A percentile compares a stretch with the other conserved stretches of the same genome.
phyloP scores from a whole-genome alignment of 495 filamentous ascomycete species.

The Friedmanniomyces simplex region DNA sequence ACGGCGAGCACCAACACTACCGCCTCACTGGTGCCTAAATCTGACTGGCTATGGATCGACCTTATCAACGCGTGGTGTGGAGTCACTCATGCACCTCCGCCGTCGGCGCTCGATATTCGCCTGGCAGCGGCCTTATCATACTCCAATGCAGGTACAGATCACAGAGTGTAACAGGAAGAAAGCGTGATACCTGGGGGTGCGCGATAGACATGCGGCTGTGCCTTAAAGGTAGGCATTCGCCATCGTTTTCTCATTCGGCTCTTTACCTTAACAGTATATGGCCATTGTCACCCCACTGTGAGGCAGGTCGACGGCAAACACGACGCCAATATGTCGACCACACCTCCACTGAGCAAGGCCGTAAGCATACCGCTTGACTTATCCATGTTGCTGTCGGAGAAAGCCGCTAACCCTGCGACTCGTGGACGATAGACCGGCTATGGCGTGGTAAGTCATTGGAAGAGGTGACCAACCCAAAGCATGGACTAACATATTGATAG shows the following conservation, averaged over 20 bases:
- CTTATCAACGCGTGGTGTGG: neutral
- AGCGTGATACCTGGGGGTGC: neutral
- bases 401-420: no score
- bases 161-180: neutral
- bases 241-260: neutral
- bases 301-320: neutral
- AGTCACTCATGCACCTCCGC: neutral
- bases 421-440: slow-evolving; percentile 18
- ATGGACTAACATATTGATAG: no score
- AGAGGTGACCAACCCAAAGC: no score
- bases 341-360: slow-evolving; percentile 16
- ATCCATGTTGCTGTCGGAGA: neutral
- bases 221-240: neutral
- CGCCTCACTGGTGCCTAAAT: neutral
- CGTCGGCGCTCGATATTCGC: neutral
- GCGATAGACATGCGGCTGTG: neutral
- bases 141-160: neutral
- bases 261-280: no score
- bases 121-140: neutral
- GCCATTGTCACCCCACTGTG: no score
- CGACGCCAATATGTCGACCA: slow-evolving; percentile 5
- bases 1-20: neutral
- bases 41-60: neutral
- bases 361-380: no score
- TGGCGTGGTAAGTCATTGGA: slow-evolving; percentile 19